A percentile compares a stretch with the other conserved stretches of the same genome.
These are phyloP conservation scores for Sugiyamaella japonica DNA, from an alignment of 1,139 yeast genomes.

Conservation along the genomic window DNA sequence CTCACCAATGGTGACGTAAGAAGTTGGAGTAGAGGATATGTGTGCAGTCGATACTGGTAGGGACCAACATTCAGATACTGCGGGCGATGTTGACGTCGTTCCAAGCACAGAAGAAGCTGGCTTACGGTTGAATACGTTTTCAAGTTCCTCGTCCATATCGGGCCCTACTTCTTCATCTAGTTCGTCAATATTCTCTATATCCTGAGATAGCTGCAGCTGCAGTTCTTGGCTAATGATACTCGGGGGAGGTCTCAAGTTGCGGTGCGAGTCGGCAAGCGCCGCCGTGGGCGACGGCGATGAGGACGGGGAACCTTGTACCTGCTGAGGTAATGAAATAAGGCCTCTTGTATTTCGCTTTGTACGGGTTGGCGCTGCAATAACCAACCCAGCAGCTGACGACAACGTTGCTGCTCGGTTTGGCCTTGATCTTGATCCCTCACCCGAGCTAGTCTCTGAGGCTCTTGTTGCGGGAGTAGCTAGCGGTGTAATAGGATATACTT, in stretches of 20 bases:
- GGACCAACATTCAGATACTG: too few relatives aligned
- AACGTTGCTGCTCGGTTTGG: neutral
- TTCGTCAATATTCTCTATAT: constrained; percentile 4
- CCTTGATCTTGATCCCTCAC: neutral
- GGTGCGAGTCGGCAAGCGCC: neutral
- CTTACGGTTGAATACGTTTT: neutral
- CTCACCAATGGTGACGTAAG: neutral
- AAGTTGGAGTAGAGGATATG: neutral
- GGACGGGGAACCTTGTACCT: neutral
- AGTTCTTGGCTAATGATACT: neutral
- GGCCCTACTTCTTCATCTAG: constrained; percentile 5
- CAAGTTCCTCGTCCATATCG: neutral
- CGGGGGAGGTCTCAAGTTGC: neutral
- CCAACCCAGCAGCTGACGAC: neutral
- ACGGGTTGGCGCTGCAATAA: neutral
- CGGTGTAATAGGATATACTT: too few relatives aligned
- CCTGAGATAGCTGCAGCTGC: constrained; percentile 7
- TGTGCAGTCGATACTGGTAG: too few relatives aligned
- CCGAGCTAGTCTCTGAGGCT: neutral
- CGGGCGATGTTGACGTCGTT: too few relatives aligned
- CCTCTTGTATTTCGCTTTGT: constrained; percentile 7
- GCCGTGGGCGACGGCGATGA: neutral
- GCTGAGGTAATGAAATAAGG: constrained; percentile 5
- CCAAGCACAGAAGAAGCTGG: neutral
- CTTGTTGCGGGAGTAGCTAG: neutral